A percentile compares a stretch with the other conserved stretches of the same genome.
These are phyloP conservation scores for Phialophora expanda DNA, from an alignment of 2,329 filamentous ascomycete species.

Conservation along the genomic window DNA sequence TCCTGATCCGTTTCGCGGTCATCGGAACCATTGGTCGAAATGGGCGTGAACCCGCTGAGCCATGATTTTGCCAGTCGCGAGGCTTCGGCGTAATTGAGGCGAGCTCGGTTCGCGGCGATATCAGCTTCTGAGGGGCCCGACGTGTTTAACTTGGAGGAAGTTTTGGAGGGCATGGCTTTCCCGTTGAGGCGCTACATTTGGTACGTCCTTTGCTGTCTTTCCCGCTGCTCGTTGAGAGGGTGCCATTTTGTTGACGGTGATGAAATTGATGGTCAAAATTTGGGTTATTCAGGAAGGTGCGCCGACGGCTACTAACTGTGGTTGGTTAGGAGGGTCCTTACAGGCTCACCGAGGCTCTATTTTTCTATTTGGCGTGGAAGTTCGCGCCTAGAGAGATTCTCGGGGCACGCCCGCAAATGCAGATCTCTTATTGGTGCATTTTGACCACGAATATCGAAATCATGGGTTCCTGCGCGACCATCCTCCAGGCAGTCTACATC, in stretches of 20 bases:
- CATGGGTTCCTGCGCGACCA: neutral
- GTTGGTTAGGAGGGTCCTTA: neutral
- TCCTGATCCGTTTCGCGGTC: slow-evolving; percentile 3
- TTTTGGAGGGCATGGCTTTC: neutral
- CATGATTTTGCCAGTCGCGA: slow-evolving; percentile 31
- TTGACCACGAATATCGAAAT: neutral
- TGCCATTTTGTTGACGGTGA: neutral
- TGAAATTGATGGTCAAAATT: neutral
- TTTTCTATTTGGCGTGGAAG: neutral
- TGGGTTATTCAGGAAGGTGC: neutral
- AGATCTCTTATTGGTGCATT: slow-evolving; percentile 2
- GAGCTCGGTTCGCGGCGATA: slow-evolving; percentile 30
- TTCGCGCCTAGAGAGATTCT: neutral
- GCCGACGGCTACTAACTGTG: neutral
- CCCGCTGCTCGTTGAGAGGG: neutral
- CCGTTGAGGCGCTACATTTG: neutral
- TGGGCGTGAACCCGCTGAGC: slow-evolving; percentile 19
- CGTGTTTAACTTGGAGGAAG: neutral
- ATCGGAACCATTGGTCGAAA: neutral
- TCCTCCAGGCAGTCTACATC: neutral
- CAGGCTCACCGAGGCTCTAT: neutral
- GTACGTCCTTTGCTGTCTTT: neutral
- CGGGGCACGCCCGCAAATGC: slow-evolving; percentile 3
- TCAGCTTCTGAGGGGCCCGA: slow-evolving; percentile 20
- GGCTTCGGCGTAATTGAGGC: slow-evolving; percentile 32